phyloP scores from a whole-genome alignment of 176 grass and related monocot species.

The Ananas comosus region DNA sequence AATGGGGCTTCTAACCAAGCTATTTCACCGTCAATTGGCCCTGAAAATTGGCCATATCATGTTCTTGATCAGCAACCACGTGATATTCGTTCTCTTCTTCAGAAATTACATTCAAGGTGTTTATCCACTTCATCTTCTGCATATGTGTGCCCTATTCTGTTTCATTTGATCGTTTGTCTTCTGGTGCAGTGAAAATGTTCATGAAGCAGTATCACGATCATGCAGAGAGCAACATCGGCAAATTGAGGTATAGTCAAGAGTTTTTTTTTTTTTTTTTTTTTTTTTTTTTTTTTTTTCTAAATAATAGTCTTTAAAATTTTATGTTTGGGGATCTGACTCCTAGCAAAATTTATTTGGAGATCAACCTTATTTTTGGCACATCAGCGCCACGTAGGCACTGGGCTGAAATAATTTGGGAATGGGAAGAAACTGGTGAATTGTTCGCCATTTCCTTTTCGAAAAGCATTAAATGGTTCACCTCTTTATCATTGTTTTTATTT shows the following conservation, averaged over 20 bases:
- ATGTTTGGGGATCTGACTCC: too few relatives aligned
- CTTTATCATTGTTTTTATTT: too few relatives aligned
- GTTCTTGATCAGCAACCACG: conserved; percentile 86
- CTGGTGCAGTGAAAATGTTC: conserved; percentile 71
- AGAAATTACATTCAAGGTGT: conserved; percentile 96
- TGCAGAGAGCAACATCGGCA: conserved; percentile 87
- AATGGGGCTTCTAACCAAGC: conserved; percentile 40
- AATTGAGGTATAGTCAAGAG: conserved; percentile 41
- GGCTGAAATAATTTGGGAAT: too few relatives aligned
- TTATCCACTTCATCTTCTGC: conserved; percentile 6
- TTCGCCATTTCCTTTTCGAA: too few relatives aligned
- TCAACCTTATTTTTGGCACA: too few relatives aligned
- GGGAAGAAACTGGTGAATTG: too few relatives aligned
- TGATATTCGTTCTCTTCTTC: conserved; percentile 83
- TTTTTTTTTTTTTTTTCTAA: too few relatives aligned
- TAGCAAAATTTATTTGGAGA: too few relatives aligned
- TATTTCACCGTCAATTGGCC: conserved; percentile 33
- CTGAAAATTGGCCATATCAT: conserved; percentile 82
- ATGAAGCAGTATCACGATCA: conserved; percentile 80
- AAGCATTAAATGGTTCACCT: too few relatives aligned
- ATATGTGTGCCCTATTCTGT: not conserved
- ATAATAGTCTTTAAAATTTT: too few relatives aligned
- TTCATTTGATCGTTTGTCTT: conserved; percentile 17
- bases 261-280: too few relatives aligned
- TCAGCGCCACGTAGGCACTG: too few relatives aligned